Base-by-base conservation (phyloP, 176 grass and related monocot species). In the Puya raimondii region DNA sequence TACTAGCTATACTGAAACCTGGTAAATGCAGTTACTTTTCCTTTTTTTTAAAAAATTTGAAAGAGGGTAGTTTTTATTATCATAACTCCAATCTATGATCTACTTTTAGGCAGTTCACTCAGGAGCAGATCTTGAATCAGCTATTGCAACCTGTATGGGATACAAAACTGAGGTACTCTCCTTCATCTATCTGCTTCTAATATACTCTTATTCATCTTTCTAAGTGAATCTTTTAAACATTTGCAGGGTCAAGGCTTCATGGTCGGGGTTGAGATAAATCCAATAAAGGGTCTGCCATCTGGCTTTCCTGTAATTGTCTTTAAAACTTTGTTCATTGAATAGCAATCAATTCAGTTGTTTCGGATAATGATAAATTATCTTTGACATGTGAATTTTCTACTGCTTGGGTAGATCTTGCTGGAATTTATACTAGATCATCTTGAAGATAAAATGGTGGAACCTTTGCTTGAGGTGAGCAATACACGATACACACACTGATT, bases 91-190 rank as follows among this genome's bases (percentile, higher is more conserved):
- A 10, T 17, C 9, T 8, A 59, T 59, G 13, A 7, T 59, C n/a
- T 65, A 80, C 70, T 64, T 27, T 15, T 66, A 96, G 93, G 94
- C 94, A 77, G 94, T 97, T 80, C 94, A 97, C 81, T 97, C 94
- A 3, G 94, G 94, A 84, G 94, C 94, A 76, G 94, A 97, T 88
- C 89, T 97, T 61, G 89, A 93, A 68, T 97, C 94, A 84, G 86
- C 94, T 70, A 88, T 97, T 80, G 84, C 89, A 81, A 80, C 87
- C 64, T 97, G 94, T 81, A 92, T 88, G 89, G 94, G 94, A 65
- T 97, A 97, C 84, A 88, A 86, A 74, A 70, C 81, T 70, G 94
- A 97, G 94, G 94, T 93, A 79, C 49, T 26, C 68, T 49, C 71
- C 68, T 57, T 66, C 59, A 69, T 72, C 50, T 14, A 10, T 75